Percentiles rank a stretch among this genome's conserved stretches.
phyloP scores from a whole-genome alignment of 2,329 filamentous ascomycete genomes.

The Tolypocladium tundrense region DNA sequence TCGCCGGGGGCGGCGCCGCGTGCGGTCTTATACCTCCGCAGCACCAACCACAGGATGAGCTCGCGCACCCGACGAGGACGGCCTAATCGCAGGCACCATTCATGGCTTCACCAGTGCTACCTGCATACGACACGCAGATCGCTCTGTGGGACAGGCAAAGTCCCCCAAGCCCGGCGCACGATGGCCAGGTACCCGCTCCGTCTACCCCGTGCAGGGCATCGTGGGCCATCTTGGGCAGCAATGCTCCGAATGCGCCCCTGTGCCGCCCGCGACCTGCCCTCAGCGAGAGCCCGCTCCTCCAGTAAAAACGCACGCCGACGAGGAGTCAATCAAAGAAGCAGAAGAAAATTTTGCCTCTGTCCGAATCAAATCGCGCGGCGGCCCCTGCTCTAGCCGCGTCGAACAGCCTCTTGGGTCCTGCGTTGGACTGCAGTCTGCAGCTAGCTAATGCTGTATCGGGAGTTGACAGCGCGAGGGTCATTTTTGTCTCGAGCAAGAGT shows the following conservation, averaged over 20 bases:
- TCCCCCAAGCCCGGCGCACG: neutral
- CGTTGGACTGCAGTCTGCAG: neutral
- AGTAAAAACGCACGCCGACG: neutral
- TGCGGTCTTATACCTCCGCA: neutral
- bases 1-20: neutral
- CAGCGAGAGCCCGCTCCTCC: neutral
- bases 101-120: neutral
- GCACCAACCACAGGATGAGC: neutral
- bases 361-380: neutral
- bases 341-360: neutral
- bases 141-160: neutral
- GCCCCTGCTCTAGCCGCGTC: neutral
- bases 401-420: neutral
- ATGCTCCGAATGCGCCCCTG: neutral
- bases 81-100: neutral
- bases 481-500: neutral
- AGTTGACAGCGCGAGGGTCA: neutral
- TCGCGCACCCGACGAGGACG: neutral
- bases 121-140: too few relatives aligned
- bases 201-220: neutral
- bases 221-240: conserved; percentile 4
- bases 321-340: neutral
- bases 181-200: neutral
- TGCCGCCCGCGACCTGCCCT: neutral
- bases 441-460: neutral